Base-by-base conservation (phyloP, 768 basidiomycete species). In the Omphalotus guepiniiformis region DNA sequence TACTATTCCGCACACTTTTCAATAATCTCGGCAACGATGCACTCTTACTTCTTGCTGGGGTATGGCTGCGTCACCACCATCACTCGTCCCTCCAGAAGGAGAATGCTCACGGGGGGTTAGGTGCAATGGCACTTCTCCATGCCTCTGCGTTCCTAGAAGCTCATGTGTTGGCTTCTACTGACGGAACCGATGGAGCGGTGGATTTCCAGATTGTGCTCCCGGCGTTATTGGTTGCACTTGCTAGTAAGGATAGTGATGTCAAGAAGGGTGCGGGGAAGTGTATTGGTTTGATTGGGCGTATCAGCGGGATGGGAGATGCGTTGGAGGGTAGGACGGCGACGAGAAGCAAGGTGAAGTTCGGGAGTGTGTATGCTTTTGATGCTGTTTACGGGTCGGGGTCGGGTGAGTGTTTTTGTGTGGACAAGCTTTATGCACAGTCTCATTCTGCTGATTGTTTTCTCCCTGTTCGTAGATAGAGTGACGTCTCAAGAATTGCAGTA, bases 191-290 rank as follows among this genome's bases (percentile, higher is more conserved):
- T 34, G 70, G 73, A 29, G 69, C 73, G 12, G 63, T 84, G 3
- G 93, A 95, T 62, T 90, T 94, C 64, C 87, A 93, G 62, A 83
- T 80, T 0, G 74, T 93, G 5, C 58, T 93, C 9, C 88, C 90
- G 1, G 72, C 82, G 2, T 60, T 92, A 8, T 67, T 93, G 1
- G 75, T 85, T 18, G 74, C 80, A 8, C 56, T 92, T 11, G 74
- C 80, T 43, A 74, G 71, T 49, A 21, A 62, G 1, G 70, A 74
- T 36, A 49, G 53, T 3, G 59, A 62, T 5, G 65, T 74, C n/a
- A 74, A 83, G 18, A 62, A 67, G 37, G 76, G 72, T 12, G 79
- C 83, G 15, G 56, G 80, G 18, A 75, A 77, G 48, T 85, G 82
- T 46, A 64, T 91, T 7, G 67, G 67, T 1, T 63, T 73, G 4